Evolutionary conservation across 106 monocot species (phyloP).

Genomic region (Platanthera guangdongensis): DNA sequence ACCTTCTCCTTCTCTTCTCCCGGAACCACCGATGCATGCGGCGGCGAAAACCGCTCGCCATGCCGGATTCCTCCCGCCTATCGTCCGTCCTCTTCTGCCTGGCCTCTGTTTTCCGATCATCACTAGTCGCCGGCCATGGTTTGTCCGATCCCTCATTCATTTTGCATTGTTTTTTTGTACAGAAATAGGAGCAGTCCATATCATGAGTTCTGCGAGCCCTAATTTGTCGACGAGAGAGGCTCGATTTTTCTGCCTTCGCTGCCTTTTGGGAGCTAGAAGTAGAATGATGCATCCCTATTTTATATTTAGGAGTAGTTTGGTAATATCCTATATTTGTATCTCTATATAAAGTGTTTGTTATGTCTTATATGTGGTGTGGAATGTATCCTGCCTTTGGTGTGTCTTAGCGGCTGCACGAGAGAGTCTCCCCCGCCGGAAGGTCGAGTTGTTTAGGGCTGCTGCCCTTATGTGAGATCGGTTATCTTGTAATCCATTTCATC

Average conservation of each 20-base stretch:
- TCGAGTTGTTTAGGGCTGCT: no score
- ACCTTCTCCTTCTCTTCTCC: neutral
- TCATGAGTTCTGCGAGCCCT: neutral
- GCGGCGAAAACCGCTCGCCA: neutral
- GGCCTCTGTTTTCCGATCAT: conserved; percentile 1
- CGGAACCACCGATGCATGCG: neutral
- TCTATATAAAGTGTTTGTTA: no score
- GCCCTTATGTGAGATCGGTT: no score
- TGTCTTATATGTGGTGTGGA: no score
- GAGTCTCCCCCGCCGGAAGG: no score
- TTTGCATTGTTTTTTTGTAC: neutral
- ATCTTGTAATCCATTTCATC: no score
- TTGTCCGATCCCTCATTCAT: neutral
- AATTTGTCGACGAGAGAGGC: neutral
- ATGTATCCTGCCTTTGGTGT: no score
- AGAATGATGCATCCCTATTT: no score
- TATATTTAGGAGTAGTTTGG: no score
- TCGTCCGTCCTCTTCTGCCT: neutral
- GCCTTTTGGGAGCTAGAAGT: no score
- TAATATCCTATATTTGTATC: no score
- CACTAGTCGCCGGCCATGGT: conserved; percentile 4
- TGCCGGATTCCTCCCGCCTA: neutral
- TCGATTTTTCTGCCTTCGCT: neutral
- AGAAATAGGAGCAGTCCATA: neutral
- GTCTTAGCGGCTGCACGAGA: no score